Evolutionary conservation across 768 basidiomycete species (phyloP), one percentile per base, ranked within the genome.

Genomic region (Tylopilus sp.): DNA sequence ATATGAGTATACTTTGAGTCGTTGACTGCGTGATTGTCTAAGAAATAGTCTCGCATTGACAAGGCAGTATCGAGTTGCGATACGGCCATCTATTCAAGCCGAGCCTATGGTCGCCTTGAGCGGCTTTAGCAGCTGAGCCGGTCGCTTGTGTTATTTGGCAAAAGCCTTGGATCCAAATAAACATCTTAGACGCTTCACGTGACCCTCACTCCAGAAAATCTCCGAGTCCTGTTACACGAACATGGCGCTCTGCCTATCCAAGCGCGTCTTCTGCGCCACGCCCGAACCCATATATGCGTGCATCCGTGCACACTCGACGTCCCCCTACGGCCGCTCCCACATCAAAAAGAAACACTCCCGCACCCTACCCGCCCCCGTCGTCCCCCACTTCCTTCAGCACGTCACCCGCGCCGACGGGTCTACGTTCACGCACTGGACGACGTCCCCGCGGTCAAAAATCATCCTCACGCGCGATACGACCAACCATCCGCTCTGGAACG

Each of bases 391-490:
- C 70, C 87, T 90, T 4, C 92, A 94, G 70, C 82, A 78, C 57
- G 88, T 96, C 55, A 79, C 91, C 52, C 85, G 89, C 59, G 85
- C 92, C 0, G 94, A 96, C 72, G 93, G 94, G 12, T 87, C 89
- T 25, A 89, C 88, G 1, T 92, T 91, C 68, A 84, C 81, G 6
- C 89, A 94, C 60, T 89, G 87, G 81, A 91, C 89, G 13, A 95
- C 93, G 1, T 92, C 92, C 0, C 93, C 94, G 0, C 85, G 84
- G 7, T 85, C 87, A 4, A 69, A 81, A 33, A 80, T 92, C 42
- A 81, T 85, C 33, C 76, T 95, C 43, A 89, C 92, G 19, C 84
- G 92, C 37, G 93, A 96, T 63, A 85, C 89, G 45, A 90, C 89
- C 16, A 97, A 93, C 67, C 86, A 93, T 62, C 89, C 93, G 2